These are phyloP conservation scores for Phytophthora hibernalis DNA, from an alignment of 352 stramenopile genomes.

Conservation along the genomic window DNA sequence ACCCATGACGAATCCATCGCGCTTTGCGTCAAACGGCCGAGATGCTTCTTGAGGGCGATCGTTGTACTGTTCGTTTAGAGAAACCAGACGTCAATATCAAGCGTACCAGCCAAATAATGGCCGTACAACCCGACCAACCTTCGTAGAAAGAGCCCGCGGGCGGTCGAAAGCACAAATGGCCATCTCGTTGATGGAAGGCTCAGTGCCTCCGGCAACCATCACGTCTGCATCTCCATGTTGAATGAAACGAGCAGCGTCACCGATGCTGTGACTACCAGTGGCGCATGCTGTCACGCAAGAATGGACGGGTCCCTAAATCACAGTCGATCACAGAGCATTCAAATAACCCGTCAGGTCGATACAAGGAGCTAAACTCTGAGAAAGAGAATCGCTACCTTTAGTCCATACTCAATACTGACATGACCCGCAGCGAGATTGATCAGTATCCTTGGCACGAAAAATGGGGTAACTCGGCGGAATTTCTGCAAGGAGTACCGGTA, in stretches of 20 bases:
- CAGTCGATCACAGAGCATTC: no score
- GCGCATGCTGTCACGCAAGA: constrained; percentile 97
- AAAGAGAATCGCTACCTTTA: constrained; percentile 63
- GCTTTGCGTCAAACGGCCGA: constrained; percentile 94
- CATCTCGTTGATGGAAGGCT: constrained; percentile 95
- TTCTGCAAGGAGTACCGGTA: constrained; percentile 49
- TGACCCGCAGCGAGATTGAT: constrained; percentile 94
- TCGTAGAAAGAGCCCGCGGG: constrained; percentile 94
- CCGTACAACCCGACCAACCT: constrained; percentile 49
- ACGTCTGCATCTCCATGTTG: constrained; percentile 91
- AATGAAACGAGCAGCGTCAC: constrained; percentile 93
- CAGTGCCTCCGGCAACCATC: constrained; percentile 96
- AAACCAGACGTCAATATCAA: no score
- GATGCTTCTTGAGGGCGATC: constrained; percentile 90
- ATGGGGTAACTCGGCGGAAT: constrained; percentile 91
- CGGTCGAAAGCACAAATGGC: constrained; percentile 95
- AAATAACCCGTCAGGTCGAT: no score
- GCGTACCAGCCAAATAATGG: no score
- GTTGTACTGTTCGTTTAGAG: constrained; percentile 84
- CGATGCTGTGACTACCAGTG: constrained; percentile 96
- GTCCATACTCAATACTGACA: constrained; percentile 90
- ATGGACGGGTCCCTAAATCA: constrained; percentile 94
- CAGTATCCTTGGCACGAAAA: constrained; percentile 94
- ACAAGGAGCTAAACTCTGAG: no score
- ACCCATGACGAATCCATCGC: constrained; percentile 98